A percentile compares a stretch with the other conserved stretches of the same genome.
Conservation (phyloP, 1,284 basidiomycete genomes). For the Ustilago curta region DNA sequence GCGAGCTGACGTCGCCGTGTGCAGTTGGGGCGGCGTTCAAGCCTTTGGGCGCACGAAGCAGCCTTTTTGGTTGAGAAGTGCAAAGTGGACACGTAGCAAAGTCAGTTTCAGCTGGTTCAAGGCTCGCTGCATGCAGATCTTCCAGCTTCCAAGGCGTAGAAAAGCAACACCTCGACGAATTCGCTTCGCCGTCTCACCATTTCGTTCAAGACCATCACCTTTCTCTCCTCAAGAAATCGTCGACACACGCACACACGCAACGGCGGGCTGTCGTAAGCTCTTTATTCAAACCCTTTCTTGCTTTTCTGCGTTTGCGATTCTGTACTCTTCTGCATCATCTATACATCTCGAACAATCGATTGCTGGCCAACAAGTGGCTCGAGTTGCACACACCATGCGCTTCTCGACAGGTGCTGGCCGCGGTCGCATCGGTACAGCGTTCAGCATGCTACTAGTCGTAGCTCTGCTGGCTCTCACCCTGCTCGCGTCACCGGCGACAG, state of each 20-base stretch:
- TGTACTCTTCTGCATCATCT: background rate
- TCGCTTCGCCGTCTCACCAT: no score
- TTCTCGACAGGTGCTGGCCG: slow-evolving; percentile 12
- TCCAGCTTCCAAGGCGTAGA: slow-evolving; percentile 12
- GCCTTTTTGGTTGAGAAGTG: background rate
- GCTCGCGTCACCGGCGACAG: slow-evolving; percentile 28
- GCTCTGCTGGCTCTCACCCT: slow-evolving; percentile 31
- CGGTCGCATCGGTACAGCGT: slow-evolving; percentile 14
- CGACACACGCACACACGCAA: no score
- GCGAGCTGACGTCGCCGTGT: no score
- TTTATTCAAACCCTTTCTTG: background rate
- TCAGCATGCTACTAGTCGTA: slow-evolving; percentile 32
- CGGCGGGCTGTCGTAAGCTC: no score
- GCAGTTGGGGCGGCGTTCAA: slow-evolving; percentile 10
- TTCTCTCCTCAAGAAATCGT: no score
- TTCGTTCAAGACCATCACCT: no score
- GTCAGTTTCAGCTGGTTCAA: background rate
- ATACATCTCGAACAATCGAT: background rate
- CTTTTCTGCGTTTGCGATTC: background rate
- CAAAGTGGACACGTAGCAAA: slow-evolving; percentile 37
- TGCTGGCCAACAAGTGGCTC: background rate
- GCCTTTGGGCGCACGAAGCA: slow-evolving; percentile 31
- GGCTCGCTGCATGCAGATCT: slow-evolving; percentile 29
- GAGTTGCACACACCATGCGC: slow-evolving; percentile 19
- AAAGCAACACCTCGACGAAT: slow-evolving; percentile 20